Percentiles rank a stretch among this genome's conserved stretches.
Evolutionary conservation across 768 basidiomycete species (phyloP).

Genomic region (Lactarius tabidus): DNA sequence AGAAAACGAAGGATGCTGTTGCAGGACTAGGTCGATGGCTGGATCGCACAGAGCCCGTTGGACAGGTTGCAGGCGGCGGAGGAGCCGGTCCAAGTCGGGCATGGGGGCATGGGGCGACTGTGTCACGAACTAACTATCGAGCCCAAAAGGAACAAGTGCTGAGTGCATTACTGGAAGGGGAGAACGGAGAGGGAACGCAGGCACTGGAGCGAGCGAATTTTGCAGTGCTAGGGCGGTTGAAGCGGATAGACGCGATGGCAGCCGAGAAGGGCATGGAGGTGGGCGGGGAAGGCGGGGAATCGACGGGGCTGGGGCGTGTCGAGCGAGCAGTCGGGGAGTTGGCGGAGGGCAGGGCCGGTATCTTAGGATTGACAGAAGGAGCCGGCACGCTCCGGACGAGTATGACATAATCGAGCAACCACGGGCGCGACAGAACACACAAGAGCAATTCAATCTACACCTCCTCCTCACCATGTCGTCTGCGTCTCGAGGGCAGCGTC

Average conservation of each 20-base stretch:
- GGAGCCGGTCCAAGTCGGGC: conserved; percentile 7
- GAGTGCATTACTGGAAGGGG: conserved; percentile 30
- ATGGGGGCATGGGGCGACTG: conserved; percentile 29
- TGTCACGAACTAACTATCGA: conserved; percentile 41
- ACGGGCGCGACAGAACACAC: background rate
- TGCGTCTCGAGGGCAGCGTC: conserved; percentile 31
- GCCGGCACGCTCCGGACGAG: conserved; percentile 26
- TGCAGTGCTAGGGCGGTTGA: conserved; percentile 50
- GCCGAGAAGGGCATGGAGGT: conserved; percentile 40
- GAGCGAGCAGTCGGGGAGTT: conserved; percentile 44
- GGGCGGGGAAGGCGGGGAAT: conserved; percentile 40
- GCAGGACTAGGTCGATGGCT: conserved; percentile 68
- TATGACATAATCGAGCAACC: background rate
- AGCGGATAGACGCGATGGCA: conserved; percentile 46
- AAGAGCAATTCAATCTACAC: no score
- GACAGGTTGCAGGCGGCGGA: background rate
- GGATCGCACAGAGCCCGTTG: conserved; percentile 22
- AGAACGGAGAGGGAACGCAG: conserved; percentile 16
- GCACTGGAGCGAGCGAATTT: conserved; percentile 46
- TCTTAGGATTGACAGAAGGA: conserved; percentile 47
- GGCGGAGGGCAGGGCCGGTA: conserved; percentile 34
- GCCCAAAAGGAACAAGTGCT: conserved; percentile 41
- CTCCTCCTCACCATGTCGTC: background rate
- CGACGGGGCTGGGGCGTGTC: conserved; percentile 44
- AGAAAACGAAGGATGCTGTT: conserved; percentile 29